Percentiles rank a stretch among this genome's conserved stretches.
phyloP scores from a whole-genome alignment of 2,329 filamentous ascomycete genomes.

The Venturia pyrina region DNA sequence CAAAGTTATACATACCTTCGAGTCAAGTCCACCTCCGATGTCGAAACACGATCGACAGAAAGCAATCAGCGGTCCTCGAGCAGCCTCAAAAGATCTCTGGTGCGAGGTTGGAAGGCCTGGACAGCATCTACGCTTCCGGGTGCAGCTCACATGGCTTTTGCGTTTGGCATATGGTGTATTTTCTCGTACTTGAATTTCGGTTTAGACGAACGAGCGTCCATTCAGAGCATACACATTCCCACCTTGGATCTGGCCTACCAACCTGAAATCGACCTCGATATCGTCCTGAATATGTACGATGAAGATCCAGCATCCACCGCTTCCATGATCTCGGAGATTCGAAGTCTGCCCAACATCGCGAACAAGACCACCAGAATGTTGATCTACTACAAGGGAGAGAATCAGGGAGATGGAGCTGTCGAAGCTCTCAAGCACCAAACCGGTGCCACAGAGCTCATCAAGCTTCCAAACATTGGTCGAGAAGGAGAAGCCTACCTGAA shows the following conservation, averaged over 20 bases:
- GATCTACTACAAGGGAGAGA: slow-evolving; percentile 25
- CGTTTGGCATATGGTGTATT: neutral
- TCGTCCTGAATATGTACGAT: slow-evolving; percentile 30
- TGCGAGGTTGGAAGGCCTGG: neutral
- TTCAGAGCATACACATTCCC: neutral
- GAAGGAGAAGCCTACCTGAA: slow-evolving; percentile 38
- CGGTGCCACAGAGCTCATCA: slow-evolving; percentile 19
- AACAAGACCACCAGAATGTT: slow-evolving; percentile 16
- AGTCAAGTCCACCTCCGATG: neutral
- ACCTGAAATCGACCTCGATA: slow-evolving; percentile 19
- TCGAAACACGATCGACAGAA: neutral
- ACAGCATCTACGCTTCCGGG: neutral
- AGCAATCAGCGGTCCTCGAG: neutral
- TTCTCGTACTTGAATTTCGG: neutral
- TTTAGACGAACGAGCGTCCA: neutral
- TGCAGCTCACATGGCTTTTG: neutral
- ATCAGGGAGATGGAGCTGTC: slow-evolving; percentile 14
- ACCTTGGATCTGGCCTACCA: slow-evolving; percentile 18
- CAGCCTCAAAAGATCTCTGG: neutral
- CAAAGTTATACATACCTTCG: neutral
- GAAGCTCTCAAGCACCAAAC: slow-evolving; percentile 17
- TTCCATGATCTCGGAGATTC: slow-evolving; percentile 18
- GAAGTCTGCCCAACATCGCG: slow-evolving; percentile 18
- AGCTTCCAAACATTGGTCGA: slow-evolving; percentile 32
- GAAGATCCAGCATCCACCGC: slow-evolving; percentile 21